Conservation (phyloP, 2,329 filamentous ascomycete species). For the Lasiodiplodia hormozganensis region DNA sequence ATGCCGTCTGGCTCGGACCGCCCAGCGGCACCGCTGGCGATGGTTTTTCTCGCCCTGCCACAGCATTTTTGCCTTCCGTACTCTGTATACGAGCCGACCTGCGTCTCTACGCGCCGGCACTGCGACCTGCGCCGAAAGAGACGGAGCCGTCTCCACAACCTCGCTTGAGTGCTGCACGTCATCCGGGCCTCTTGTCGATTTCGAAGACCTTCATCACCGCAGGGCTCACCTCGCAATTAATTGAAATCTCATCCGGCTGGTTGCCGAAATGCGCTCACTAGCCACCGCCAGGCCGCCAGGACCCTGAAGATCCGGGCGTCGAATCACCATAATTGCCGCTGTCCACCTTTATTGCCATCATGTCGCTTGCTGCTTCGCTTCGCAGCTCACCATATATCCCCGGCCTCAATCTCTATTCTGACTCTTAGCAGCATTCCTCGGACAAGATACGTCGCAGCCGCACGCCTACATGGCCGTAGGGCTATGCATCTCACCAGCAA, state of each 20-base stretch:
- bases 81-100: slow-evolving; percentile 7
- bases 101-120: slow-evolving; percentile 6
- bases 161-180: slow-evolving; percentile 22
- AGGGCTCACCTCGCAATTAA: slow-evolving; percentile 24
- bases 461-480: slow-evolving; percentile 16
- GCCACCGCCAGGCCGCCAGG: slow-evolving; percentile 16
- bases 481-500: slow-evolving; percentile 16
- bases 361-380: slow-evolving; percentile 21
- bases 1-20: slow-evolving; percentile 9
- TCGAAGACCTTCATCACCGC: slow-evolving; percentile 21
- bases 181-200: not conserved
- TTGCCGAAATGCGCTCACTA: slow-evolving; percentile 23
- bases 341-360: slow-evolving; percentile 8
- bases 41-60: not conserved
- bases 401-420: slow-evolving; percentile 2
- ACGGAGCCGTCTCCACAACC: slow-evolving; percentile 19
- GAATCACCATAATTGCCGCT: slow-evolving; percentile 18
- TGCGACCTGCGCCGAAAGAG: slow-evolving; percentile 5
- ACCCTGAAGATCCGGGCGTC: slow-evolving; percentile 26
- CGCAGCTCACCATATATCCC: not conserved
- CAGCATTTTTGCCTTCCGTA: not conserved
- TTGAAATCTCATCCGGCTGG: slow-evolving; percentile 16
- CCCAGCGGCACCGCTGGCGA: slow-evolving; percentile 1
- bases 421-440: slow-evolving; percentile 18
- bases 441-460: slow-evolving; percentile 14